Base-by-base conservation (phyloP, 2,329 filamentous ascomycete species). In the Exophiala viscosa region DNA sequence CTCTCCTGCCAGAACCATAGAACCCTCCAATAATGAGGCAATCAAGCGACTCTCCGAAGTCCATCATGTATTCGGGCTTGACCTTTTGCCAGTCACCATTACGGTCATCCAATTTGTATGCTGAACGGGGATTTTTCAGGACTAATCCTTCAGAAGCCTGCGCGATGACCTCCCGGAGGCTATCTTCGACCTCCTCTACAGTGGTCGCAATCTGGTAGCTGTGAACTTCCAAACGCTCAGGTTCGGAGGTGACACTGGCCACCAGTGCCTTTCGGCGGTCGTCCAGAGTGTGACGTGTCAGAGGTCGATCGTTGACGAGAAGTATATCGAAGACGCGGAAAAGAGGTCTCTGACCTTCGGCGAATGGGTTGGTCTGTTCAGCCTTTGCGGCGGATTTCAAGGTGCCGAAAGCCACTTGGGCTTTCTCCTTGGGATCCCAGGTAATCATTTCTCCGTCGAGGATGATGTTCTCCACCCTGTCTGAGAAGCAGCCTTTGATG, bases 81-180 rank as follows among this genome's bases (percentile, higher is more conserved):
- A 99, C 91, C 68, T 99, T 99, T 72, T 96, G 86, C 93, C 93
- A 99, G 69, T 96, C 89, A 62, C 95, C 88, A 64, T 95, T 93
- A 43, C 93, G 86, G 61, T 89, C 88, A 65, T 95, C 96, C 8
- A 97, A 78, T 5, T 83, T 80, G 67, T 99, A 99, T 64, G 83
- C 80, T 0, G 91, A 95, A 4, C 86, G 80, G 6, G 93, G 93
- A 58, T 96, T 97, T 74, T 99, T 99, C 47, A 97, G 73, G 0
- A 99, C 90, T 0, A 97, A 76, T 1, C 93, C 93, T 69, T 97
- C 93, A 0, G 88, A 92, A 0, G 88, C 84, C 59, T 92, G 87
- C 2, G 88, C 89, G 7, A 99, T 85, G 2, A 97, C 88, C 57
- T 86, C 83, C 13, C 90, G 85, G 2, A 99, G 78, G 44, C 84